A percentile compares a stretch with the other conserved stretches of the same genome.
phyloP scores from a whole-genome alignment of 169 alveolate genomes.

The Eimeria acervulina region DNA sequence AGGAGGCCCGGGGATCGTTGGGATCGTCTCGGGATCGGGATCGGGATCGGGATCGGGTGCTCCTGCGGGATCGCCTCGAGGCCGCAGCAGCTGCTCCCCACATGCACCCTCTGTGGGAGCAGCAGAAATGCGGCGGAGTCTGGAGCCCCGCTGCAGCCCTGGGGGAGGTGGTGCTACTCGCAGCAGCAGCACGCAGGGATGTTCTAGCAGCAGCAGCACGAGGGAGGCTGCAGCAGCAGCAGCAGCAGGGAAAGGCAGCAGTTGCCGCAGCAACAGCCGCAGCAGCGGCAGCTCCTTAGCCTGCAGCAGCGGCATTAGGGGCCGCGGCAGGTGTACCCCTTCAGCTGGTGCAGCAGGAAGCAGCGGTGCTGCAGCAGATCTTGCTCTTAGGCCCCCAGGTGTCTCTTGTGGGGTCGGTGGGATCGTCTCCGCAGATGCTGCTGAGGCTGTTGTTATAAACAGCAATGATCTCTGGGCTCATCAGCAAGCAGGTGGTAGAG shows the following conservation, averaged over 20 bases:
- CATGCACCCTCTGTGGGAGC: background rate
- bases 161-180: conserved; percentile 48
- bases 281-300: conserved; percentile 5
- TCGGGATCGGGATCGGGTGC: conserved; percentile 21
- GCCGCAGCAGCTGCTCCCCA: background rate
- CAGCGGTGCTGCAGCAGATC: conserved; percentile 7
- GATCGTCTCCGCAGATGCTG: conserved; percentile 32
- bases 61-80: background rate
- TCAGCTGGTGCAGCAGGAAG: conserved; percentile 15
- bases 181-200: conserved; percentile 42
- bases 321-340: conserved; percentile 5
- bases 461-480: conserved; percentile 89
- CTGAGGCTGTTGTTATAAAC: conserved; percentile 88
- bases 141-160: background rate
- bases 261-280: conserved; percentile 53
- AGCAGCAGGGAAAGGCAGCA: background rate
- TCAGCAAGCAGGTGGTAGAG: conserved; percentile 35
- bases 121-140: conserved; percentile 39
- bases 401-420: background rate
- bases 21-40: conserved; percentile 7
- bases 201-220: conserved; percentile 69
- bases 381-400: background rate
- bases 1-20: background rate
- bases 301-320: background rate
- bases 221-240: background rate